Evolutionary conservation across 768 basidiomycete species (phyloP), one percentile per base, ranked within the genome.

Genomic region (Candolleomyces eurysporus): DNA sequence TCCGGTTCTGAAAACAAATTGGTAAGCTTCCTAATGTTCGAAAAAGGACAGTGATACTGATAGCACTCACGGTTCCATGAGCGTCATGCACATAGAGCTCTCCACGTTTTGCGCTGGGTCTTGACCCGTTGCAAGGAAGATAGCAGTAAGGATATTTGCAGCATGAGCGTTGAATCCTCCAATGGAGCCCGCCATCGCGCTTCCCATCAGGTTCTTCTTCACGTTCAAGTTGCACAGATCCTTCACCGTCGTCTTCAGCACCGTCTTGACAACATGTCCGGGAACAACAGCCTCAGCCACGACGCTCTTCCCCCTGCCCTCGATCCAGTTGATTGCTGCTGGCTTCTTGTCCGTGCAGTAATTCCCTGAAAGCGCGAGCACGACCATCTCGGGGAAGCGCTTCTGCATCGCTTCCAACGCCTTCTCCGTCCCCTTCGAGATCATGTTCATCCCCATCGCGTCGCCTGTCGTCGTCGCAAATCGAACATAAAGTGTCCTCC

Each of bases 391-490:
- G 3, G 96, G 96, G 79, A 94, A 99, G 68, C 87, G 74, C 51
- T 80, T 79, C 66, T 83, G 81, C 83, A 94, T 81, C 19, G 80
- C 83, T 68, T 90, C 94, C 11, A 99, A 82, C 19, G 95, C 95
- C 75, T 91, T 91, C 78, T 98, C 97, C 9, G 94, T 95, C 3
- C 96, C 97, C 76, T 99, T 99, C 8, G 91, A 92, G 70, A 98
- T 97, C 97, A 98, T 99, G 81, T 99, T 99, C 97, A 99, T 99
- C n/a, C 97, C 97, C 96, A 98, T 99, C 46, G 97, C 96, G 69
- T 98, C 96, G 36, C 96, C 97, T 0, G 97, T 98, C 59, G 85
- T 87, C 16, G 95, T 97, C 59, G 91, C 90, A 69, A 99, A 98
- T 49, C 97, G 86, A 22, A 98, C 88, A 71, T 88, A 99, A 43